Percentiles rank a stretch among this genome's conserved stretches.
These are phyloP conservation scores for Mollisia scopiformis DNA, from an alignment of 2,329 filamentous ascomycete species.

Conservation along the genomic window DNA sequence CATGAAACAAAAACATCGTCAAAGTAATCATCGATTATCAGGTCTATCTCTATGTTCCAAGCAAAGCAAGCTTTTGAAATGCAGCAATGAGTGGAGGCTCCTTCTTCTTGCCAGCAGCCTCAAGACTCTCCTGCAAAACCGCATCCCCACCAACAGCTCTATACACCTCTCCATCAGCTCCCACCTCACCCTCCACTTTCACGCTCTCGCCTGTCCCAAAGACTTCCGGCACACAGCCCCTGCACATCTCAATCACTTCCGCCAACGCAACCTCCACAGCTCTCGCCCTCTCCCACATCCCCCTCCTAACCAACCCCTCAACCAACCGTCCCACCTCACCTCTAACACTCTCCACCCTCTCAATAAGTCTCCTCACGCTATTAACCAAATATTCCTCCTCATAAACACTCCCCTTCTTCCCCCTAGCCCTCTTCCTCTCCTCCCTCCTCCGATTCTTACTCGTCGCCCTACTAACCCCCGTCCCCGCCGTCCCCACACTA, in stretches of 20 bases:
- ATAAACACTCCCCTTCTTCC: constrained; percentile 96
- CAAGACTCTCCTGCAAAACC: constrained; percentile 37
- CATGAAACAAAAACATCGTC: background rate
- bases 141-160: constrained; percentile 37
- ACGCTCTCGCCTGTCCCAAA: constrained; percentile 49
- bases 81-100: constrained; percentile 35
- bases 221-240: constrained; percentile 69
- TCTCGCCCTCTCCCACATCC: constrained; percentile 85
- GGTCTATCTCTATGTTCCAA: constrained; percentile 33
- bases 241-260: constrained; percentile 75
- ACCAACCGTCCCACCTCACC: constrained; percentile 76
- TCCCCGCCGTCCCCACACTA: constrained; percentile 69
- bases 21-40: background rate
- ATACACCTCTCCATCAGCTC: constrained; percentile 32
- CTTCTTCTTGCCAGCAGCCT: constrained; percentile 32
- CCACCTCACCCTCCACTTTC: constrained; percentile 23
- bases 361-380: constrained; percentile 80
- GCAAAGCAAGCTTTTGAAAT: constrained; percentile 48
- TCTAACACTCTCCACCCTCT: constrained; percentile 74
- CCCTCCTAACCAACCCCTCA: constrained; percentile 74
- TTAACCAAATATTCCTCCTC: constrained; percentile 97
- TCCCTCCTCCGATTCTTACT: constrained; percentile 87
- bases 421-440: constrained; percentile 91
- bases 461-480: constrained; percentile 75
- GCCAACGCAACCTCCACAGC: constrained; percentile 74